These are phyloP conservation scores for Lactifluus piperatus DNA, from an alignment of 768 basidiomycete species.

Conservation along the genomic window DNA sequence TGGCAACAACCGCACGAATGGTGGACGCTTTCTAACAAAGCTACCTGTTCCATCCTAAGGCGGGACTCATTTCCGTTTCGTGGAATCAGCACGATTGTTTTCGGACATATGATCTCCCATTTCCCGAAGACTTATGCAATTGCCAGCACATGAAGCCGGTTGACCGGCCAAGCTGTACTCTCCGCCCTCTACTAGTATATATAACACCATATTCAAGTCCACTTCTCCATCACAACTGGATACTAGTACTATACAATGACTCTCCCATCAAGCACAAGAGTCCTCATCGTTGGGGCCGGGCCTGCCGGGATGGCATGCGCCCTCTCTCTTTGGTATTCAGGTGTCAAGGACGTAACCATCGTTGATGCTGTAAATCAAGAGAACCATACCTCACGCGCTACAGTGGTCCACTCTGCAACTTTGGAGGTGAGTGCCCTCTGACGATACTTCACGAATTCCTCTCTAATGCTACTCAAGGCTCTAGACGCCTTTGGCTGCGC, in stretches of 20 bases:
- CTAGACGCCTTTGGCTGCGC: conserved; percentile 38
- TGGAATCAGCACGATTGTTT: too few relatives aligned
- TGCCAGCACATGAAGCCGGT: background rate
- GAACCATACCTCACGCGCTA: conserved; percentile 35
- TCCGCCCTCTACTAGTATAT: background rate
- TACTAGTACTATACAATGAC: conserved; percentile 20
- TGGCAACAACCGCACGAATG: too few relatives aligned
- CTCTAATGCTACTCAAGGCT: conserved; percentile 34
- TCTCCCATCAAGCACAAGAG: conserved; percentile 30
- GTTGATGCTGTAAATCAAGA: conserved; percentile 33
- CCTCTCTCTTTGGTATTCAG: conserved; percentile 36
- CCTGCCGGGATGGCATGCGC: conserved; percentile 41
- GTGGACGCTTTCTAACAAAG: too few relatives aligned
- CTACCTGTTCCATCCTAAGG: too few relatives aligned
- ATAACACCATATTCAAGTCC: background rate
- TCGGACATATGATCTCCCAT: too few relatives aligned
- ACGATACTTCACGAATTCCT: conserved; percentile 14
- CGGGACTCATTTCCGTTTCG: too few relatives aligned
- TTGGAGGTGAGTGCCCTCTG: conserved; percentile 34
- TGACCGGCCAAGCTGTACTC: background rate
- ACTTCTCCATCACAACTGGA: background rate
- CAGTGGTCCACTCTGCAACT: conserved; percentile 43
- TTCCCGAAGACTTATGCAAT: conserved; percentile 3
- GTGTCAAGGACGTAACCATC: conserved; percentile 34
- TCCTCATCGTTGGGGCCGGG: conserved; percentile 45